Conservation (phyloP, 768 basidiomycete genomes). For the Phlegmacium glaucopus region DNA sequence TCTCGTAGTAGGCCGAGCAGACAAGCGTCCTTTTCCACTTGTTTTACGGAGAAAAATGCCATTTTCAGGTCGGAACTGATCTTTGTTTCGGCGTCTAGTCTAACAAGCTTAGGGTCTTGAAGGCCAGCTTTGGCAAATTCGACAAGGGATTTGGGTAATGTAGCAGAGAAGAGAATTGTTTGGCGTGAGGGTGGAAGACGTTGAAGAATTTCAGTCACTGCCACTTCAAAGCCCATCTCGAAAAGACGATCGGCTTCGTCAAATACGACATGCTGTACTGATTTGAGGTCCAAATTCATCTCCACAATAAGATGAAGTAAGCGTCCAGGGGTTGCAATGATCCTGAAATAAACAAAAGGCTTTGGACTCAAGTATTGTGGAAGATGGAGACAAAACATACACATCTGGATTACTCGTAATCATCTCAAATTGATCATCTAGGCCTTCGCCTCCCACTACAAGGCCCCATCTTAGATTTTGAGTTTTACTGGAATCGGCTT, state of each 20-base stretch:
- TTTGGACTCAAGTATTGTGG: conserved; percentile 6
- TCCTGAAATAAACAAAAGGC: conserved; percentile 40
- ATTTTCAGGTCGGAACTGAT: conserved; percentile 91
- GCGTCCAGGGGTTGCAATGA: conserved; percentile 97
- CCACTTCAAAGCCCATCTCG: conserved; percentile 95
- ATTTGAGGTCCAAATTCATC: conserved; percentile 90
- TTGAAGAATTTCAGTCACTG: conserved; percentile 87
- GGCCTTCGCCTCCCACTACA: conserved; percentile 90
- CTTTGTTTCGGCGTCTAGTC: conserved; percentile 95
- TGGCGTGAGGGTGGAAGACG: conserved; percentile 86
- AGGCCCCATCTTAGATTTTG: conserved; percentile 85
- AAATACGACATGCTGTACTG: conserved; percentile 88
- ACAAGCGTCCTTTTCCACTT: conserved; percentile 92
- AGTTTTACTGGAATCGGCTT: conserved; percentile 52
- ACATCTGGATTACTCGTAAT: conserved; percentile 93
- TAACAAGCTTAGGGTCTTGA: conserved; percentile 88
- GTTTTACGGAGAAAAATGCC: conserved; percentile 92
- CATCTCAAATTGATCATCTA: conserved; percentile 97
- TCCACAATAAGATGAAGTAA: conserved; percentile 95
- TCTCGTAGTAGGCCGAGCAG: conserved; percentile 82
- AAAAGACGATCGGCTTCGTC: conserved; percentile 99
- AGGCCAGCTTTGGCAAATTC: conserved; percentile 99
- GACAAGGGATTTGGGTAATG: conserved; percentile 90
- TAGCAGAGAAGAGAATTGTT: conserved; percentile 94
- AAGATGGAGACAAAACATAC: conserved; percentile 46